A percentile compares a stretch with the other conserved stretches of the same genome.
phyloP scores from a whole-genome alignment of 495 filamentous ascomycete genomes.

The Lasiosphaeria ovina region DNA sequence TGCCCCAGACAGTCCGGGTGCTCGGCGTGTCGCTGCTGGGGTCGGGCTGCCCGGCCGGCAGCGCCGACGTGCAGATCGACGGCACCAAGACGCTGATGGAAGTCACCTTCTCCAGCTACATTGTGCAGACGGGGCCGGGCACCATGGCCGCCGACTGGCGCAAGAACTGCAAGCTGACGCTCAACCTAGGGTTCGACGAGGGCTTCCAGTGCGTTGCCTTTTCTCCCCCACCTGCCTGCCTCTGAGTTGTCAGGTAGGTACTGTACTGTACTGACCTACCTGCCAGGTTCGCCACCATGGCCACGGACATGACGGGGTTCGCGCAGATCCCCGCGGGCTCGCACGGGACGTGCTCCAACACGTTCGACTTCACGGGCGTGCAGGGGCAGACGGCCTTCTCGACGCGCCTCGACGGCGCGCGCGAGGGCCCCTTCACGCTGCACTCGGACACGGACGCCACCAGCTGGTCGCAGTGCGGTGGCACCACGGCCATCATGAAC shows the following conservation, averaged over 20 bases:
- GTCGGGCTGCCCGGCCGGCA: constrained; percentile 15
- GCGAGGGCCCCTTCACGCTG: constrained; percentile 22
- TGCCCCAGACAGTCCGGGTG: constrained; percentile 1
- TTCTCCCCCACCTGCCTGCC: neutral
- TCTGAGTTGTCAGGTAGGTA: too few relatives aligned
- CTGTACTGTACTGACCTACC: too few relatives aligned
- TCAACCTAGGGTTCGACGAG: constrained; percentile 12
- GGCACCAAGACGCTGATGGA: constrained; percentile 12
- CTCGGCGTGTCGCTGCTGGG: constrained; percentile 13
- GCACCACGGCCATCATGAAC: constrained; percentile 26
- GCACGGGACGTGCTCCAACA: constrained; percentile 23
- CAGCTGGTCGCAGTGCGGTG: constrained; percentile 25
- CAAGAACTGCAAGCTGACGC: constrained; percentile 15
- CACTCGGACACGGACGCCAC: constrained; percentile 17
- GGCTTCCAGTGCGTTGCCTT: constrained; percentile 13
- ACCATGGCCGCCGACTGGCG: constrained; percentile 13
- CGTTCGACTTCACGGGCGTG: constrained; percentile 23
- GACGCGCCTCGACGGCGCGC: constrained; percentile 14
- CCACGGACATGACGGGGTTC: constrained; percentile 24
- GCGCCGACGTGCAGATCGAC: constrained; percentile 17
- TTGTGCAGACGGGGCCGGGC: constrained; percentile 13
- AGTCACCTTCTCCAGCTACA: constrained; percentile 13
- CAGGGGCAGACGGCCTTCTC: constrained; percentile 14
- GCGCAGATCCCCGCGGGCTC: constrained; percentile 24
- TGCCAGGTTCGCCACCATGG: constrained; percentile 9